Base-by-base conservation (phyloP, 768 basidiomycete species). In the Leucosporidium scottii region DNA sequence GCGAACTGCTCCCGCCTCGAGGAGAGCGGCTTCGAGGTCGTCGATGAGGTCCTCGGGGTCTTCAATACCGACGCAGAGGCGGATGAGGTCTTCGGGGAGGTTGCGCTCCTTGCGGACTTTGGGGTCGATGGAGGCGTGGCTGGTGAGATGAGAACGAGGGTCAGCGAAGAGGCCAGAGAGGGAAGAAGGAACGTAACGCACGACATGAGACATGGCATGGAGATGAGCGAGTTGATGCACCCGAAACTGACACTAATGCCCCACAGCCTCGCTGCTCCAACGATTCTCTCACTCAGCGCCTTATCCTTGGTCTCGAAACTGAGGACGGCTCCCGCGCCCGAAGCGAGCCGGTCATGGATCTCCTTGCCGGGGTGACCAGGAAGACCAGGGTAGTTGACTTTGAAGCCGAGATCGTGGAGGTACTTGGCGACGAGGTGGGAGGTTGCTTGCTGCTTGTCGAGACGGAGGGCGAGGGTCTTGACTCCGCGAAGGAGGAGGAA, bases 121-220 rank as follows among this genome's bases (percentile, higher is more conserved):
- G 28, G 96, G 86, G 75, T 97, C 93, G 72, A 99, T 99, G 49
- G 96, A 98, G 28, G 96, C 93, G 78, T 99, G 96, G 23, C 94
- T 94, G 72, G 0, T 20, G 21, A 34, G 17, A 44, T 44, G 39
- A 8, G 39, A 17, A 18, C 10, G 53, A 48, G 34, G 15, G 48
- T 55, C 18, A 31, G 34, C n/a, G 34, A 13, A 20, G 25, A 60
- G 9, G 34, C 9, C 9, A 6, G n/a, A 39, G 13, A 7, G n/a
- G 48, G 25, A 56, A 27, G 30, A 65, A 23, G n/a, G 53, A 36
- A 23, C 34, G 25, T 0, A 50, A 89, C 93, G 81, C 79, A 98
- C 94, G 93, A 96, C 96, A 99, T 98, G 74, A 91, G 86, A 78
- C 96, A 98, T 48, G 96, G 96, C 94, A 99, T 97, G 71, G 90